Conservation (phyloP, 108 stramenopile species). For the Ochromonas danica region DNA sequence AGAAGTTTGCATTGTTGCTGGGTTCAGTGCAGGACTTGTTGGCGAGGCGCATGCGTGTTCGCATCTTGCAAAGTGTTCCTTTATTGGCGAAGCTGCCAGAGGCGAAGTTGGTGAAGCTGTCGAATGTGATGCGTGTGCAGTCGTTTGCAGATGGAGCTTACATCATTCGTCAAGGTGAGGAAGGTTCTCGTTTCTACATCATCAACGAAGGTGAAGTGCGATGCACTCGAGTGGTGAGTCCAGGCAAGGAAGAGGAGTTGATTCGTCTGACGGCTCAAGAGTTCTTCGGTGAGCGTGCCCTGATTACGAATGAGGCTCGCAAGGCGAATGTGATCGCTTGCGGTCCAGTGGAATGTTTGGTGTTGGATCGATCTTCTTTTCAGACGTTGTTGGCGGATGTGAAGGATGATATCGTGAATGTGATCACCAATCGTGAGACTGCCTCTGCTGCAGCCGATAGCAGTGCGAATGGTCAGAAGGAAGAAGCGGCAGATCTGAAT, state of each 20-base stretch:
- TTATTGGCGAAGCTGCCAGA: slow-evolving; percentile 59
- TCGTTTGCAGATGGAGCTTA: slow-evolving; percentile 48
- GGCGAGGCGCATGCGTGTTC: slow-evolving; percentile 55
- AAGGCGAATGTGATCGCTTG: slow-evolving; percentile 36
- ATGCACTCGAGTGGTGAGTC: neutral
- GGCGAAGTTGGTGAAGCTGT: slow-evolving; percentile 46
- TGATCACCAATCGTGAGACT: slow-evolving; percentile 3
- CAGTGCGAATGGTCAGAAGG: no score
- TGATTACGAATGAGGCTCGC: slow-evolving; percentile 23
- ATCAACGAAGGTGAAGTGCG: slow-evolving; percentile 56
- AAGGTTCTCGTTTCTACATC: slow-evolving; percentile 57
- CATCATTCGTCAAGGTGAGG: slow-evolving; percentile 57
- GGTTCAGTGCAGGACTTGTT: slow-evolving; percentile 57
- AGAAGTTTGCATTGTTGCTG: slow-evolving; percentile 56
- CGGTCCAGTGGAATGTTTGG: slow-evolving; percentile 26
- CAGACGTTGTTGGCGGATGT: slow-evolving; percentile 25
- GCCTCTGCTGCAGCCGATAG: neutral
- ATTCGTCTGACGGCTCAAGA: slow-evolving; percentile 11
- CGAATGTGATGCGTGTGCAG: slow-evolving; percentile 50
- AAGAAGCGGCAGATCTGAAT: neutral
- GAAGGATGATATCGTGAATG: slow-evolving; percentile 25
- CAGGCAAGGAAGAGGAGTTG: slow-evolving; percentile 34
- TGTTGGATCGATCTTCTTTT: slow-evolving; percentile 37
- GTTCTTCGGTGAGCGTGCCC: slow-evolving; percentile 34
- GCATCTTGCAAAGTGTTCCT: slow-evolving; percentile 61